These are phyloP conservation scores for Aspergillus uvarum DNA, from an alignment of 2,329 filamentous ascomycete genomes.

Conservation along the genomic window DNA sequence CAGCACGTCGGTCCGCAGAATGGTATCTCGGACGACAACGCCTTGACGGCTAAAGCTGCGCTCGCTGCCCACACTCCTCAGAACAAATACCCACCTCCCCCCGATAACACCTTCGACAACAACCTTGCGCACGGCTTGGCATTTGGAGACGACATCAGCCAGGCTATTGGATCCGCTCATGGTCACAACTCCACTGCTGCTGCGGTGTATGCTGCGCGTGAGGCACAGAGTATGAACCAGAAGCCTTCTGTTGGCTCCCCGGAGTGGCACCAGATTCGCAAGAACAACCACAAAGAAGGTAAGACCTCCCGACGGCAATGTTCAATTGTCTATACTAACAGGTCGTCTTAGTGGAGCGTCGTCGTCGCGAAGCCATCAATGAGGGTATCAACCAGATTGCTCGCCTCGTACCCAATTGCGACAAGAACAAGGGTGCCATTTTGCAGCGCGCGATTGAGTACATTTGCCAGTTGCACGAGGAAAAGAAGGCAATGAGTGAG, in stretches of 20 bases:
- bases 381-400: conserved; percentile 97
- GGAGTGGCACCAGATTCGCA: conserved; percentile 96
- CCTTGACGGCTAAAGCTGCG: conserved; percentile 49
- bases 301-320: conserved; percentile 15
- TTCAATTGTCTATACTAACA: conserved; percentile 24
- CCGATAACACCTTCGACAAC: conserved; percentile 40
- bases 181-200: conserved; percentile 58
- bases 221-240: conserved; percentile 52
- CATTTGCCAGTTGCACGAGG: conserved; percentile 73
- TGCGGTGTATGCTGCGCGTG: conserved; percentile 55
- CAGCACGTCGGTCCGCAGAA: conserved; percentile 55
- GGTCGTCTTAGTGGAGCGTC: conserved; percentile 73
- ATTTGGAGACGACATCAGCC: conserved; percentile 43
- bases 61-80: conserved; percentile 46
- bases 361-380: conserved; percentile 95
- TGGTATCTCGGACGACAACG: conserved; percentile 50
- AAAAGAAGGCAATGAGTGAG: conserved; percentile 44
- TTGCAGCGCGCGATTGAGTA: conserved; percentile 90
- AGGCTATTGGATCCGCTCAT: conserved; percentile 38
- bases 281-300: conserved; percentile 99
- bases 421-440: conserved; percentile 99
- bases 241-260: conserved; percentile 94
- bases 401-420: conserved; percentile 95
- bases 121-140: conserved; percentile 37
- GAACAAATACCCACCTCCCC: conserved; percentile 47